A percentile compares a stretch with the other conserved stretches of the same genome.
Conservation (phyloP, 2,329 filamentous ascomycete genomes). For the Cladophialophora carrionii region DNA sequence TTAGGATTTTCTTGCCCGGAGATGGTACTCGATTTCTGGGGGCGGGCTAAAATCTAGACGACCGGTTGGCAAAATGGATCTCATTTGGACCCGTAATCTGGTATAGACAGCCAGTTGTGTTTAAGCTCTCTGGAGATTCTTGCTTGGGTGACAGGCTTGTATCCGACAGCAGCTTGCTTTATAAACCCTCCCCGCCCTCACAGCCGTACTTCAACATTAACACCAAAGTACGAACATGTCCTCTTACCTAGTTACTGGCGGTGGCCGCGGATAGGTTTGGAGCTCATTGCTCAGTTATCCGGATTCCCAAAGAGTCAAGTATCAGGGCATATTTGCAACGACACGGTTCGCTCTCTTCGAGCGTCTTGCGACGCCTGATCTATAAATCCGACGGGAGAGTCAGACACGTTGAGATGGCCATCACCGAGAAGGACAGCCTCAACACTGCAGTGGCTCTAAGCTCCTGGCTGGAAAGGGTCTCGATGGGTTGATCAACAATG, state of each 20-base stretch:
- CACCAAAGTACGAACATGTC: constrained; percentile 40
- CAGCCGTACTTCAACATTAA: background rate
- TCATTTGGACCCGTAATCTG: too few species aligned
- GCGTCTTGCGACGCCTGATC: constrained; percentile 44
- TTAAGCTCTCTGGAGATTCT: background rate
- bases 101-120: background rate
- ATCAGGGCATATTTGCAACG: constrained; percentile 49
- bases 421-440: constrained; percentile 44
- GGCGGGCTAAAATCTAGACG: background rate
- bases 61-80: background rate
- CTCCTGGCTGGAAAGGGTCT: constrained; percentile 47
- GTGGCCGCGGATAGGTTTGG: constrained; percentile 45
- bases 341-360: constrained; percentile 44
- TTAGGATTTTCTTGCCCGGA: background rate
- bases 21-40: background rate
- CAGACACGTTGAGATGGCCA: constrained; percentile 46
- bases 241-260: constrained; percentile 43
- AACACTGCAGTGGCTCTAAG: constrained; percentile 41
- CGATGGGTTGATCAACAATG: constrained; percentile 55
- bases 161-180: background rate
- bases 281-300: constrained; percentile 41
- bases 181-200: background rate
- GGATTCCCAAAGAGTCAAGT: constrained; percentile 43
- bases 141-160: background rate
- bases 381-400: constrained; percentile 45